Evolutionary conservation across 2,329 filamentous ascomycete species (phyloP), one percentile per base, ranked within the genome.

Genomic region (Oidium heveae): DNA sequence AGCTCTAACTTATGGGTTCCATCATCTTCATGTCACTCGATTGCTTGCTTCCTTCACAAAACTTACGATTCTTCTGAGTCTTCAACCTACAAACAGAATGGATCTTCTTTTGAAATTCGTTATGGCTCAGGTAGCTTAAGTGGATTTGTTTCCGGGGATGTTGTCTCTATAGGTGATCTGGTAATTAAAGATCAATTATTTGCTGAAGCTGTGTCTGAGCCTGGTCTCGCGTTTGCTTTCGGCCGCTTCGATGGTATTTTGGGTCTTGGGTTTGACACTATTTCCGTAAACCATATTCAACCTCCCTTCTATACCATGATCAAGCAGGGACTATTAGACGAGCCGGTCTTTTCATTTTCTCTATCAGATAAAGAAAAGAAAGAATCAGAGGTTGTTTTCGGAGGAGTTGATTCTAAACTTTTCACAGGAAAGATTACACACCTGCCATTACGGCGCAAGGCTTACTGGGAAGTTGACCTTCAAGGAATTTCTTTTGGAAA

Each of bases 391-490:
- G 80, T 82, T 61, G n/a, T n/a, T 13, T 98, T 98, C 61, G 89
- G 89, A 68, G 89, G 89, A 61, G 70, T 94, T 58, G 82, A 96
- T 69, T 72, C 86, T 71, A 72, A 74, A 66, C 86, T 91, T 74
- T 80, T 75, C 68, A 80, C 75, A 41, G 91, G 91, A 65, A 82
- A 96, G 69, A 77, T 98, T 64, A 85, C 81, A 67, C 93, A 87
- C 69, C 86, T 98, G 62, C 91, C 91, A 55, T 79, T 98, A 62
- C 86, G 91, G 69, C 86, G 91, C 68, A 96, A 96, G 82, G 91
- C 91, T 52, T 98, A 98, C 78, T 98, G 91, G 91, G 91, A 98
- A 76, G 89, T 98, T 55, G 88, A 96, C 65, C 80, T 98, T 58
- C 82, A 96, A 65, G 76, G 86, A 59, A 91, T 98, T 71, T 80